Evolutionary conservation across 345 rosid species (phyloP).

Genomic region (Eucalyptus globulus): DNA sequence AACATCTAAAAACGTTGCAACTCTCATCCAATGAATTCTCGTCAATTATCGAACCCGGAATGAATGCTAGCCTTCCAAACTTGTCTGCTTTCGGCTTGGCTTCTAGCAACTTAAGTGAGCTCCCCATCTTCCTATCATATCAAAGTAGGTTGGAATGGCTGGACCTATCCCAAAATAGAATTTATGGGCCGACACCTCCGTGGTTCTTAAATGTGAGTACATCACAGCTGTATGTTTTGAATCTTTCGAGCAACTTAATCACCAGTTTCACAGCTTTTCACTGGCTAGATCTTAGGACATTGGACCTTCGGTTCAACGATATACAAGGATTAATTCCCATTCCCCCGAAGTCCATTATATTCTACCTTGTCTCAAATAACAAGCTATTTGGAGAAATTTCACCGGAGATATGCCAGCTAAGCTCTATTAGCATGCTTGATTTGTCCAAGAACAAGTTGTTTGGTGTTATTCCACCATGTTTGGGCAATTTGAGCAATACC

Average conservation of each 20-base stretch:
- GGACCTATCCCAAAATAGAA: not conserved
- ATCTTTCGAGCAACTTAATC: too few species aligned
- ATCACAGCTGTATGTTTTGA: too few species aligned
- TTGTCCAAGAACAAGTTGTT: not conserved
- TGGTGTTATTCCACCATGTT: not conserved
- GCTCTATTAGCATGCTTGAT: not conserved
- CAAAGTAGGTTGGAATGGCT: not conserved
- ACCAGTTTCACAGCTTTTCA: too few species aligned
- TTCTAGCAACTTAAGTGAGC: constrained; percentile 4
- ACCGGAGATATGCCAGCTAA: not conserved
- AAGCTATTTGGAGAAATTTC: not conserved
- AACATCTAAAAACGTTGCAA: not conserved
- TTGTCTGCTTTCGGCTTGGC: not conserved
- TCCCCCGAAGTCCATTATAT: not conserved
- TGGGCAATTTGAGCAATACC: not conserved
- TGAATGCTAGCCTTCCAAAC: not conserved
- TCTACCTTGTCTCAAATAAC: not conserved
- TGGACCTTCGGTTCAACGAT: not conserved
- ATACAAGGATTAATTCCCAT: not conserved
- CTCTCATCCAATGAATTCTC: not conserved
- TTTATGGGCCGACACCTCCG: not conserved
- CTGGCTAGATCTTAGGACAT: not conserved
- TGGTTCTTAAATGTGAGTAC: not conserved
- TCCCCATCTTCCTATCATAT: constrained; percentile 2
- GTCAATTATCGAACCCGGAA: not conserved